Evolutionary conservation across 129 eudicot genomes (phyloP).

Genomic region (Escallonia herrerae): DNA sequence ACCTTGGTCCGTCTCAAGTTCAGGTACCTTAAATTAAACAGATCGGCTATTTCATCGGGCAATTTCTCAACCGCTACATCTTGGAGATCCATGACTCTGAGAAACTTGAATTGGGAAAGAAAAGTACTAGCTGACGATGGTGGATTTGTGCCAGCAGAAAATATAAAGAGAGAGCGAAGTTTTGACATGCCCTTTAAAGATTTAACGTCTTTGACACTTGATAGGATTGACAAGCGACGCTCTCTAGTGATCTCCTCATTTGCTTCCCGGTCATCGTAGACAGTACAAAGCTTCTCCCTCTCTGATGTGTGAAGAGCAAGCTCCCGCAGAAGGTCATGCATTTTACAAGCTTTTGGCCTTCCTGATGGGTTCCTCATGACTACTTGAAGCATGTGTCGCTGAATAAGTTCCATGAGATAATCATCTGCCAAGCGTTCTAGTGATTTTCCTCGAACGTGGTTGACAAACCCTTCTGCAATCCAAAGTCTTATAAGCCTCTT

Average conservation of each 20-base stretch:
- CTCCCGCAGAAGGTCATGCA: constrained; percentile 23
- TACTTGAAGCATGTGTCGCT: background rate
- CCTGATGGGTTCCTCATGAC: background rate
- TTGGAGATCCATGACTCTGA: background rate
- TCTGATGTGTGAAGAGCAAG: constrained; percentile 12
- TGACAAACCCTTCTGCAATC: constrained; percentile 16
- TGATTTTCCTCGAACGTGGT: background rate
- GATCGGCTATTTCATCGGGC: background rate
- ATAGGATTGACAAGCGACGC: background rate
- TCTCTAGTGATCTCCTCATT: background rate
- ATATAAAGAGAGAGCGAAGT: background rate
- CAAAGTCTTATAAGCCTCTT: constrained; percentile 6
- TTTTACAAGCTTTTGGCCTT: constrained; percentile 1
- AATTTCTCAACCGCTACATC: background rate
- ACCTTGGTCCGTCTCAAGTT: background rate
- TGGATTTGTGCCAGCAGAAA: background rate
- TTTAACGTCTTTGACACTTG: background rate
- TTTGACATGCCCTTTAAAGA: background rate
- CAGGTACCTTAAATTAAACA: constrained; percentile 18
- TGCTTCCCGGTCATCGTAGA: background rate
- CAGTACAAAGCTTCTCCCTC: background rate
- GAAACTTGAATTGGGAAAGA: background rate
- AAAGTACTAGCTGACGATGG: too few species aligned
- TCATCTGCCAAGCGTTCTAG: constrained; percentile 1
- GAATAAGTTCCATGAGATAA: constrained; percentile 9